These are phyloP conservation scores for Blastobotrys ciferrii DNA, from an alignment of 1,139 yeast genomes.

Conservation along the genomic window DNA sequence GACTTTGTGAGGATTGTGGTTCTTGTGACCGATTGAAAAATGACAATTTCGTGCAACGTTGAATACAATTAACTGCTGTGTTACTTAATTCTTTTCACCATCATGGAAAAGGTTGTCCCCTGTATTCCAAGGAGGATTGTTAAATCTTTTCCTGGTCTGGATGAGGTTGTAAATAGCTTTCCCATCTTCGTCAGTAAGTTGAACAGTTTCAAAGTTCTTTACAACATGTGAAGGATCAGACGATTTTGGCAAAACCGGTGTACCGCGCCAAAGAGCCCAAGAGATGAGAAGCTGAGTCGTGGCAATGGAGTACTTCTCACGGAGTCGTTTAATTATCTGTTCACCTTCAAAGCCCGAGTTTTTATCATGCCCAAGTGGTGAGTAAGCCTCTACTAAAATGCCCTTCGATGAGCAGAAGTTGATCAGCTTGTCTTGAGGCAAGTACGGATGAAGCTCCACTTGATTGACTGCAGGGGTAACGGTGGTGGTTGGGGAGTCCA, in stretches of 20 bases:
- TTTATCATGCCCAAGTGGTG: slow-evolving; percentile 61
- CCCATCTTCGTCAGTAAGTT: slow-evolving; percentile 53
- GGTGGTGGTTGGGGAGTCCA: slow-evolving; percentile 47
- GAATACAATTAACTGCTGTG: no score
- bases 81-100: background rate
- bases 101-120: slow-evolving; percentile 1
- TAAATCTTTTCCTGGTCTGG: background rate
- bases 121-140: background rate
- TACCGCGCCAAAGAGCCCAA: slow-evolving; percentile 68
- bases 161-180: slow-evolving; percentile 21
- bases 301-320: slow-evolving; percentile 50
- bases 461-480: slow-evolving; percentile 67
- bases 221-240: slow-evolving; percentile 55
- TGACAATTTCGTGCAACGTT: no score
- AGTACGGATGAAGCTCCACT: slow-evolving; percentile 67
- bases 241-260: slow-evolving; percentile 69
- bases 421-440: slow-evolving; percentile 63
- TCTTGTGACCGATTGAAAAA: no score
- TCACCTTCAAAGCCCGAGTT: slow-evolving; percentile 52
- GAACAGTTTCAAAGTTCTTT: slow-evolving; percentile 51
- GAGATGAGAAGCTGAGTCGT: slow-evolving; percentile 63
- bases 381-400: slow-evolving; percentile 65
- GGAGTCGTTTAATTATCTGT: slow-evolving; percentile 46
- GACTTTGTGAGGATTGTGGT: no score
- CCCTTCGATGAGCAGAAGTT: slow-evolving; percentile 51